phyloP scores from a whole-genome alignment of 73 alveolate genomes.

The Strombidium stylifer region DNA sequence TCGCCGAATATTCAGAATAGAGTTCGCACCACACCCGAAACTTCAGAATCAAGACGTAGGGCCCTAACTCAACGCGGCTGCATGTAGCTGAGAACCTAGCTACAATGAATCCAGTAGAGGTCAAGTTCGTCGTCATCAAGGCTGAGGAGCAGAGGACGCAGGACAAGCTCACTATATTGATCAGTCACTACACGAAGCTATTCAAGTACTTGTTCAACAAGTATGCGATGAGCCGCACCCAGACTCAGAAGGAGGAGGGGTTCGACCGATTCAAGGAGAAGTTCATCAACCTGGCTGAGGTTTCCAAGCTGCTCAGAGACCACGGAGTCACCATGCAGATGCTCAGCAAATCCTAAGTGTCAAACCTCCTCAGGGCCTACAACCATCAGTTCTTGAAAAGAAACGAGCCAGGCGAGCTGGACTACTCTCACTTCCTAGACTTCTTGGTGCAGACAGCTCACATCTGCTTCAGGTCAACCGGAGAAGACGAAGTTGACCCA shows the following conservation, averaged over 20 bases:
- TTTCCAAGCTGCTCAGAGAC: constrained; percentile 64
- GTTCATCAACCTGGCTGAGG: constrained; percentile 30
- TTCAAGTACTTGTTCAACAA: constrained; percentile 63
- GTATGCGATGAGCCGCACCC: constrained; percentile 63
- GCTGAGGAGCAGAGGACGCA: constrained; percentile 62
- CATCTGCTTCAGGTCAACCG: constrained; percentile 14
- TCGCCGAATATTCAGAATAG: too few relatives aligned
- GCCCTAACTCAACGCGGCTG: too few relatives aligned
- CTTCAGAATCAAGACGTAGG: too few relatives aligned
- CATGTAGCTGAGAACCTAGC: too few relatives aligned
- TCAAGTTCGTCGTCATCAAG: too few relatives aligned
- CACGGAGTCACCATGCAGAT: constrained; percentile 48
- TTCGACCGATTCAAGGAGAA: constrained; percentile 45
- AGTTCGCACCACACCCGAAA: too few relatives aligned
- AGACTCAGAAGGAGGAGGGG: constrained; percentile 20
- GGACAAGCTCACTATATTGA: constrained; percentile 44
- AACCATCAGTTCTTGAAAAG: constrained; percentile 22
- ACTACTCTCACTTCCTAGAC: constrained; percentile 42
- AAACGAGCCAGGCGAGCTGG: constrained; percentile 28
- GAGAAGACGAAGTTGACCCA: constrained; percentile 18
- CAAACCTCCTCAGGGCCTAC: constrained; percentile 30
- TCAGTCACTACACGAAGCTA: constrained; percentile 54
- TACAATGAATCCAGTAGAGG: too few relatives aligned
- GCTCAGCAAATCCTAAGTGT: constrained; percentile 47
- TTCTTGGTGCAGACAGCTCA: constrained; percentile 29